These are phyloP conservation scores for Astraeus odoratus DNA, from an alignment of 768 basidiomycete species.

Conservation along the genomic window DNA sequence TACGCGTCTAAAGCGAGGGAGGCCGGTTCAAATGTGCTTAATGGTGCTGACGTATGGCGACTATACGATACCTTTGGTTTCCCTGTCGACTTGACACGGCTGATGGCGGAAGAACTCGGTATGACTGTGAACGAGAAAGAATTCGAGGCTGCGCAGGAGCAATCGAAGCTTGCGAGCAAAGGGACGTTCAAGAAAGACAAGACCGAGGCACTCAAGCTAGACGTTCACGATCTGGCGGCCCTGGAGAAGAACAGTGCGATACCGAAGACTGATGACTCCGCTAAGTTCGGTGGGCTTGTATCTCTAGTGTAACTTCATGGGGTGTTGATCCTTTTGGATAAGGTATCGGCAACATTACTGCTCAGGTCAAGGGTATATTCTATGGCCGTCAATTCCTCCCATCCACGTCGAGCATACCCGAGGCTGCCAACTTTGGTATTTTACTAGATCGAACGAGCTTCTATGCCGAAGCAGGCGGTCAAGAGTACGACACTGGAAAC, in stretches of 20 bases:
- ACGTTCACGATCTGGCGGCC: slow-evolving; percentile 88
- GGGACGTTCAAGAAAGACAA: slow-evolving; percentile 66
- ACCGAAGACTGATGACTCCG: slow-evolving; percentile 88
- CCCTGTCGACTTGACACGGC: slow-evolving; percentile 89
- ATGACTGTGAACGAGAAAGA: slow-evolving; percentile 80
- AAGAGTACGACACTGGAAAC: slow-evolving; percentile 94
- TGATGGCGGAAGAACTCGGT: slow-evolving; percentile 95
- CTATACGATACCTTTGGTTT: slow-evolving; percentile 98
- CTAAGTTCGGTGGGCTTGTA: slow-evolving; percentile 73
- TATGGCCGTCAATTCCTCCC: slow-evolving; percentile 66
- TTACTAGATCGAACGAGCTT: slow-evolving; percentile 91
- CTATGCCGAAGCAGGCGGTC: slow-evolving; percentile 96
- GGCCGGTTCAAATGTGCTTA: slow-evolving; percentile 57
- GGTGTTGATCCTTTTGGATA: slow-evolving; percentile 21
- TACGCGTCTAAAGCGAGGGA: slow-evolving; percentile 67
- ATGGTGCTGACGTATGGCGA: slow-evolving; percentile 93
- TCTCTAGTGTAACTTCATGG: not conserved
- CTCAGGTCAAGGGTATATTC: slow-evolving; percentile 80
- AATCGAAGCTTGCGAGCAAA: slow-evolving; percentile 89
- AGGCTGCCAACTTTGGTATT: slow-evolving; percentile 70
- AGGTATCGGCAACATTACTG: slow-evolving; percentile 69
- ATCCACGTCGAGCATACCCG: slow-evolving; percentile 61
- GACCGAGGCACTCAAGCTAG: slow-evolving; percentile 74
- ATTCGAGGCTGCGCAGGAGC: slow-evolving; percentile 82
- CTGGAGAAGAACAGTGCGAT: slow-evolving; percentile 73